Evolutionary conservation across 2,329 filamentous ascomycete species (phyloP).

Genomic region (Xylaria sp.): DNA sequence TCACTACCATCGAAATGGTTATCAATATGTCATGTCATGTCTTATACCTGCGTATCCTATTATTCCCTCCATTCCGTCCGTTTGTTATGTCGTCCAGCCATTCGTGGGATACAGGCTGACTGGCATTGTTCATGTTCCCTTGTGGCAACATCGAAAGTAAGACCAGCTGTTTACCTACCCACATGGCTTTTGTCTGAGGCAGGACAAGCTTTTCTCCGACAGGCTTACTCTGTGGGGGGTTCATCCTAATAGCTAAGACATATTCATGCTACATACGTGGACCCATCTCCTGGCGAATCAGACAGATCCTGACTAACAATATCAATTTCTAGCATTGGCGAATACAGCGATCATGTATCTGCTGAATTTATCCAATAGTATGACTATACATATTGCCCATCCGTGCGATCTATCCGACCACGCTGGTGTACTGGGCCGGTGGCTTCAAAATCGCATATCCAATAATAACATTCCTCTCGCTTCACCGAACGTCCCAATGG

Average conservation of each 20-base stretch:
- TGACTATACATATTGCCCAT: neutral
- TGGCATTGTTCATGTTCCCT: neutral
- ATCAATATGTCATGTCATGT: neutral
- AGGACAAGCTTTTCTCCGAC: neutral
- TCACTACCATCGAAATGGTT: too few species aligned
- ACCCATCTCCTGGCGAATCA: neutral
- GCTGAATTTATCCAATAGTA: constrained; percentile 4
- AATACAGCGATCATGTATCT: neutral
- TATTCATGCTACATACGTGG: neutral
- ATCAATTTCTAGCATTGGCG: neutral
- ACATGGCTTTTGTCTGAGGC: neutral
- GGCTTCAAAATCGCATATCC: neutral
- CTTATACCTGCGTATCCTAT: neutral
- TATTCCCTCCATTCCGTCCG: neutral
- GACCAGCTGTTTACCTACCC: neutral
- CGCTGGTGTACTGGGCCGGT: neutral
- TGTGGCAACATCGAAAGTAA: too few species aligned
- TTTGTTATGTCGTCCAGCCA: neutral
- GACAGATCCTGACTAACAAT: neutral
- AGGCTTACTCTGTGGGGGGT: neutral
- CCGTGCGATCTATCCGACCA: neutral
- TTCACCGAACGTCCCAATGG: neutral
- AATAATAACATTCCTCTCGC: neutral
- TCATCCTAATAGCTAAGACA: neutral
- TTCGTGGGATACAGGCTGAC: neutral